Conservation (phyloP, 148 eudicot genomes). For the Polygonum aviculare region DNA sequence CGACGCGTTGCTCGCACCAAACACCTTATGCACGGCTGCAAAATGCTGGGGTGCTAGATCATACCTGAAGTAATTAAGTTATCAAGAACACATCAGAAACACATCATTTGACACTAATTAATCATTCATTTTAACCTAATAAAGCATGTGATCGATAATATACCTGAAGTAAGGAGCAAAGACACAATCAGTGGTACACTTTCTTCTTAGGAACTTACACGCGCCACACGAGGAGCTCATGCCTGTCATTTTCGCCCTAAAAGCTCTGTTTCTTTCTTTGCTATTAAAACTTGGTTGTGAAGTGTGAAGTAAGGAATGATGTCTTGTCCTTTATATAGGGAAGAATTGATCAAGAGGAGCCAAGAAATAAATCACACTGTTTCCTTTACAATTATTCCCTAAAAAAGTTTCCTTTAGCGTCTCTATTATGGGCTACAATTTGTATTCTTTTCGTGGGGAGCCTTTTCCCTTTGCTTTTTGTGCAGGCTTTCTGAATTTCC, state of each 20-base stretch:
- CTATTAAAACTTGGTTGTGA: background rate
- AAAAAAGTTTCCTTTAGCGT: constrained; percentile 49
- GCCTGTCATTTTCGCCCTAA: constrained; percentile 53
- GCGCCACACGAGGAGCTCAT: constrained; percentile 82
- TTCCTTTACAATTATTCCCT: constrained; percentile 19
- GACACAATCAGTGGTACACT: constrained; percentile 57
- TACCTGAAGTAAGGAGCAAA: constrained; percentile 68
- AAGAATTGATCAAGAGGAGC: constrained; percentile 4
- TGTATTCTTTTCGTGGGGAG: constrained; percentile 31
- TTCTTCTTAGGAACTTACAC: constrained; percentile 77
- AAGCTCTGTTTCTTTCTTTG: background rate
- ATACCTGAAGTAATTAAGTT: constrained; percentile 55
- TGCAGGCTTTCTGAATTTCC: constrained; percentile 7
- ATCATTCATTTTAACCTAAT: too few relatives aligned
- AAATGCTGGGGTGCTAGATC: constrained; percentile 54
- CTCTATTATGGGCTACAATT: constrained; percentile 71
- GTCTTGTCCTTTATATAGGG: constrained; percentile 30
- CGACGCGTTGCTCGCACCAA: constrained; percentile 80
- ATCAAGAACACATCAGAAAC: background rate
- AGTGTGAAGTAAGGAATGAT: constrained; percentile 8
- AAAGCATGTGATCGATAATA: background rate
- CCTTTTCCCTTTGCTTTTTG: background rate
- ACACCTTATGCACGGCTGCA: constrained; percentile 74
- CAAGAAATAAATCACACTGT: constrained; percentile 18
- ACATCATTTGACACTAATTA: background rate